A percentile compares a stretch with the other conserved stretches of the same genome.
Conservation (phyloP, 306 rosid species). For the Prosopis cineraria region DNA sequence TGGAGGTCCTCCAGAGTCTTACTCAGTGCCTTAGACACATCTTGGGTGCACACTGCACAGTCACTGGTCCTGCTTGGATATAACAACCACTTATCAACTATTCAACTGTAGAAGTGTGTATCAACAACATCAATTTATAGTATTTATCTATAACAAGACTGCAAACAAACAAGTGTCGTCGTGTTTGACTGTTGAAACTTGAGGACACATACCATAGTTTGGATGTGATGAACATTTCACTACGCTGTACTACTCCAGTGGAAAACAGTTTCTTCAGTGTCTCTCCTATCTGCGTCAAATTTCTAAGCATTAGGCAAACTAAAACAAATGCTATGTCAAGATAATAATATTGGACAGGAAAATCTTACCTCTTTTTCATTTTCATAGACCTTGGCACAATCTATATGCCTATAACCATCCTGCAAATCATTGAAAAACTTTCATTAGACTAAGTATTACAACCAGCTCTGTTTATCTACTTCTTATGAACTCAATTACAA, state of each 20-base stretch:
- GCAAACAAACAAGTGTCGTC: no score
- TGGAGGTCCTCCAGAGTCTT: slow-evolving; percentile 18
- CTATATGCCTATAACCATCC: slow-evolving; percentile 52
- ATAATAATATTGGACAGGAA: background rate
- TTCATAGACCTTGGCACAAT: slow-evolving; percentile 51
- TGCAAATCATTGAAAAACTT: slow-evolving; percentile 26
- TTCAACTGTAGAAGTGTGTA: background rate
- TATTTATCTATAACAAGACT: no score
- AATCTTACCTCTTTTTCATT: slow-evolving; percentile 55
- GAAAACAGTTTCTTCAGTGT: slow-evolving; percentile 8
- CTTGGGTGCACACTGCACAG: slow-evolving; percentile 22
- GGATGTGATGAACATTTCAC: slow-evolving; percentile 16
- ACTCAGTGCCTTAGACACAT: slow-evolving; percentile 15
- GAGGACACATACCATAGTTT: background rate
- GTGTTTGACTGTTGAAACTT: background rate
- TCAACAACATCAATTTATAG: background rate
- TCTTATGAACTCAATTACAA: background rate
- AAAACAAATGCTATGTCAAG: background rate
- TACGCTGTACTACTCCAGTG: slow-evolving; percentile 6
- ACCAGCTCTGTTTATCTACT: background rate
- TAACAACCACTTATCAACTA: background rate
- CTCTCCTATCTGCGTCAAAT: background rate
- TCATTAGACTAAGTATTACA: slow-evolving; percentile 11
- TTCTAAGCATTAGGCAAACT: background rate
- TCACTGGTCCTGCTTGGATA: slow-evolving; percentile 12